Conservation (phyloP, 2,329 filamentous ascomycete genomes). For the Fusarium equiseti region DNA sequence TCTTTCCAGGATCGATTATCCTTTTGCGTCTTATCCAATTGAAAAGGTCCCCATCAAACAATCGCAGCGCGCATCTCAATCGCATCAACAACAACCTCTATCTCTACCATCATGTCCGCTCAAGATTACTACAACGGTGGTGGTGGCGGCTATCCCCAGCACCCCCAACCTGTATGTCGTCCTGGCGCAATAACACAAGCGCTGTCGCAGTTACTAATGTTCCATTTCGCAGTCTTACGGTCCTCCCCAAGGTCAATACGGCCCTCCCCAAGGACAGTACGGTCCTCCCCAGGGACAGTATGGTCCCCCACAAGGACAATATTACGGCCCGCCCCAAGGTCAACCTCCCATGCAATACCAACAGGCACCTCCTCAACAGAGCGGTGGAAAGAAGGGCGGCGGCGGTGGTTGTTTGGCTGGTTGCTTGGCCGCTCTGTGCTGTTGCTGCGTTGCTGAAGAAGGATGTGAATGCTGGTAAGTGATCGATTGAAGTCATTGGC, state of each 20-base stretch:
- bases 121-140: slow-evolving; percentile 57
- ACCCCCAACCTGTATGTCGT: slow-evolving; percentile 56
- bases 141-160: slow-evolving; percentile 53
- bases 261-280: slow-evolving; percentile 46
- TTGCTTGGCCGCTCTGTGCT: slow-evolving; percentile 63
- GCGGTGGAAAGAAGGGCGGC: slow-evolving; percentile 53
- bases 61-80: slow-evolving; percentile 4
- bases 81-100: neutral
- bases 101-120: slow-evolving; percentile 52
- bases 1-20: neutral
- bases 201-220: slow-evolving; percentile 28
- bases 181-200: neutral
- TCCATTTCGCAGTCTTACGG: slow-evolving; percentile 48
- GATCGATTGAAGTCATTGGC: slow-evolving; percentile 2
- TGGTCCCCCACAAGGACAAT: slow-evolving; percentile 46
- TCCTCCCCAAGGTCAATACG: slow-evolving; percentile 46
- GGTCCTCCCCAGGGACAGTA: slow-evolving; percentile 50
- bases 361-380: slow-evolving; percentile 53
- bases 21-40: neutral
- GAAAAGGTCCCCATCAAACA: neutral
- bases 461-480: slow-evolving; percentile 63
- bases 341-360: slow-evolving; percentile 61
- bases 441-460: slow-evolving; percentile 64
- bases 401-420: slow-evolving; percentile 58
- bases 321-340: slow-evolving; percentile 52